Evolutionary conservation across 2,329 filamentous ascomycete genomes (phyloP), one percentile per base, ranked within the genome.

Genomic region (Colletotrichum endophyticum): DNA sequence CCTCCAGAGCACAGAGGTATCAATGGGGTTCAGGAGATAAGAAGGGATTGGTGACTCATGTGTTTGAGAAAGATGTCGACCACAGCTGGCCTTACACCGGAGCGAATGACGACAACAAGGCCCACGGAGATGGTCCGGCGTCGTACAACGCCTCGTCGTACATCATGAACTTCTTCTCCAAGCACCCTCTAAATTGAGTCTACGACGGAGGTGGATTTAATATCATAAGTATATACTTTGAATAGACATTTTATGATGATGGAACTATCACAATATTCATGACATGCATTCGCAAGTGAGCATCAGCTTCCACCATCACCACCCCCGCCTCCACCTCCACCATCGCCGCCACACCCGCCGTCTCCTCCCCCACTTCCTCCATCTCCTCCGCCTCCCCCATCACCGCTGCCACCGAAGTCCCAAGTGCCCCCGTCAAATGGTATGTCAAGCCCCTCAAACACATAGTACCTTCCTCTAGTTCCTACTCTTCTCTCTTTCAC

Each of bases 51-150:
- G 61, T 74, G 3, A 56, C 61, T 15, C 75, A 74, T 28, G 66
- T 77, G 5, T 70, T 62, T 16, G 70, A 74, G 49, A 19, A 78
- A 27, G 71, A 78, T 11, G 73, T 78, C 7, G 76, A 70, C 9
- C 78, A 79, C 49, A 78, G 77, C 22, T 79, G 78, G 78, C 78
- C 78, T 8, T 78, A 56, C 39, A 79, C 70, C 5, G 36, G 59
- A 25, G 30, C 36, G 9, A 79, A 79, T 44, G 70, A 56, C 30
- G 78, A 79, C 27, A 79, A 79, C n/a, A 61, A 73, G 39, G 56
- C 25, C 15, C 70, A 69, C 11, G 77, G 73, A 6, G 78, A 75
- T 19, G 70, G 69, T 22, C 78, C 78, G 53, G 78, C 78, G 27
- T 76, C 74, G 2, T 79, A 78, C 63, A 77, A 79, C 56, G 77